Conservation (phyloP, 441 rosid species). For the Pelargonium cotyledonis region DNA sequence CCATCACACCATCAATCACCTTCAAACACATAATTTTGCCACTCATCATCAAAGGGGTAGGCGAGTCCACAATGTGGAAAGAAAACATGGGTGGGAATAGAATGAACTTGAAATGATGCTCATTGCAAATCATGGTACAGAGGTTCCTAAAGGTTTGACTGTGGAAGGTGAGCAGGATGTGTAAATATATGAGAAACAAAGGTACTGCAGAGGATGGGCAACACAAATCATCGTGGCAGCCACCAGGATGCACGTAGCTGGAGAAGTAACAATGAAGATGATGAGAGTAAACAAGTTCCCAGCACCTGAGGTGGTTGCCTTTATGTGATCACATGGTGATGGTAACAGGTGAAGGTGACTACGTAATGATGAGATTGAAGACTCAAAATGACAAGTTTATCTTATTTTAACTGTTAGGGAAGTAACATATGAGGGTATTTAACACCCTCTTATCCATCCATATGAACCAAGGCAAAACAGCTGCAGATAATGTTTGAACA, state of each 20-base stretch:
- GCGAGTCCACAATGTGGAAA: too few relatives aligned
- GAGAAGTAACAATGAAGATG: neutral
- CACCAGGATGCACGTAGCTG: neutral
- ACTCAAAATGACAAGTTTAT: neutral
- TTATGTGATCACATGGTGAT: too few relatives aligned
- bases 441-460: neutral
- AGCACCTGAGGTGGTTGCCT: constrained; percentile 1
- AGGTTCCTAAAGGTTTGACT: too few relatives aligned
- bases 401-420: neutral
- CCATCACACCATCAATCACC: too few relatives aligned
- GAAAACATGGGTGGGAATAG: too few relatives aligned
- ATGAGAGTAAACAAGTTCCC: neutral
- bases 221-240: neutral
- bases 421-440: neutral
- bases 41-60: too few relatives aligned
- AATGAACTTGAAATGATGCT: too few relatives aligned
- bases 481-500: neutral
- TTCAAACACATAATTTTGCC: too few relatives aligned
- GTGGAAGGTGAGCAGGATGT: too few relatives aligned
- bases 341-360: neutral
- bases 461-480: neutral
- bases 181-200: neutral
- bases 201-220: neutral
- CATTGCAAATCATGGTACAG: too few relatives aligned
- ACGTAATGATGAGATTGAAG: neutral